Conservation (phyloP, 2,329 filamentous ascomycete species). For the Colletotrichum navitas region DNA sequence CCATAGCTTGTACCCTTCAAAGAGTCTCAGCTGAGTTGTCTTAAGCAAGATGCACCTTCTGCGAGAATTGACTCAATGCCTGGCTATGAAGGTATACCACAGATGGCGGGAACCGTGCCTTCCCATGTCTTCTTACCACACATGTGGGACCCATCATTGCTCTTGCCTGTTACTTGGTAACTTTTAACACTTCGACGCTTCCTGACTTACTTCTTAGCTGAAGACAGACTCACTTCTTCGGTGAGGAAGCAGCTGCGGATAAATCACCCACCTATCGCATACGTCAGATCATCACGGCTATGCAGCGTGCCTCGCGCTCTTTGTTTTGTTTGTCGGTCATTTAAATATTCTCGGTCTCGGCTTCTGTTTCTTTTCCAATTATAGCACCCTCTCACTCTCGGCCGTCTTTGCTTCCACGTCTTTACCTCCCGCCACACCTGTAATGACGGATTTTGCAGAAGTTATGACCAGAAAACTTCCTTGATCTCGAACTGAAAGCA, state of each 20-base stretch:
- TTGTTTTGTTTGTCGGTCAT: not conserved
- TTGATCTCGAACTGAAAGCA: not conserved
- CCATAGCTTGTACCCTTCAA: not conserved
- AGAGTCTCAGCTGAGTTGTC: not conserved
- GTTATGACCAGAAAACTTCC: not conserved
- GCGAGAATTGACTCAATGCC: too few relatives aligned
- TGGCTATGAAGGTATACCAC: not conserved
- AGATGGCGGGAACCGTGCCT: not conserved
- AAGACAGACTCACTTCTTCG: not conserved
- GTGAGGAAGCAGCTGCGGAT: not conserved
- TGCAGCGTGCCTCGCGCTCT: conserved; percentile 3
- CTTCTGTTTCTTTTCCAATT: not conserved
- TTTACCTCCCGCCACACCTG: too few relatives aligned
- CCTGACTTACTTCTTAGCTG: not conserved
- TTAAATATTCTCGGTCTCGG: not conserved
- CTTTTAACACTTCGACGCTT: not conserved
- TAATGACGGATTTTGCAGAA: not conserved
- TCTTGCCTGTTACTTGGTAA: not conserved
- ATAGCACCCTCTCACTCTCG: not conserved
- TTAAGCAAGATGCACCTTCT: not conserved
- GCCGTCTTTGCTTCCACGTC: too few relatives aligned
- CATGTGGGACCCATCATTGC: not conserved
- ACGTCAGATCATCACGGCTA: not conserved
- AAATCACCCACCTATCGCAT: not conserved
- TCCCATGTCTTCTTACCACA: too few relatives aligned